These are phyloP conservation scores for Daldinia caldariorum DNA, from an alignment of 495 filamentous ascomycete genomes.

Conservation along the genomic window DNA sequence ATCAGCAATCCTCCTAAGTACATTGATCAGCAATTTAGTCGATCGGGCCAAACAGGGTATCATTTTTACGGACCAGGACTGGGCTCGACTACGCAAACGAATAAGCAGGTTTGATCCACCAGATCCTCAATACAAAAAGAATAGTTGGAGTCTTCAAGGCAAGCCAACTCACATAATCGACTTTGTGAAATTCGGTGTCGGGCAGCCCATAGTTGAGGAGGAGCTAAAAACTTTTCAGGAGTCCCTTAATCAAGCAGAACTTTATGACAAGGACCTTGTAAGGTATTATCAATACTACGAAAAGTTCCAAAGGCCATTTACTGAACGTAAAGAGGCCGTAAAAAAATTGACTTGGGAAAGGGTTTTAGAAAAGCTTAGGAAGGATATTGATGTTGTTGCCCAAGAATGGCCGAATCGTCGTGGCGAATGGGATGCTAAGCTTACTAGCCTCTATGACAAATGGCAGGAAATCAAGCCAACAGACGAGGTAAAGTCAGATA, in stretches of 20 bases:
- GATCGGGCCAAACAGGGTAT: conserved; percentile 84
- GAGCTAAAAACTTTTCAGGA: conserved; percentile 58
- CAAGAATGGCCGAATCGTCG: conserved; percentile 47
- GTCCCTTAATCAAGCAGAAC: conserved; percentile 32
- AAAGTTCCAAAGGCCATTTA: conserved; percentile 23
- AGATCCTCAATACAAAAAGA: conserved; percentile 54
- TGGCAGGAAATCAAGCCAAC: conserved; percentile 58
- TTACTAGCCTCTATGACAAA: conserved; percentile 54
- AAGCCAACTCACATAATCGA: conserved; percentile 73
- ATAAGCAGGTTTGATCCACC: conserved; percentile 48
- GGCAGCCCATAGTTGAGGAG: conserved; percentile 59
- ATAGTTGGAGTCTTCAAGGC: conserved; percentile 48
- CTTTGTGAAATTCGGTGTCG: conserved; percentile 72
- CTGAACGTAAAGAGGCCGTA: conserved; percentile 33
- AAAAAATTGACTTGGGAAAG: conserved; percentile 39
- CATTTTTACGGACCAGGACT: conserved; percentile 68
- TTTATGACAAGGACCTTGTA: conserved; percentile 44
- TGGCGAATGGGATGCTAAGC: conserved; percentile 52
- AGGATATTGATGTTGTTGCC: conserved; percentile 47
- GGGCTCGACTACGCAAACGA: conserved; percentile 59
- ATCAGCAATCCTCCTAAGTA: conserved; percentile 67
- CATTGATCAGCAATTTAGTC: conserved; percentile 79
- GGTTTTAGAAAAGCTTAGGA: conserved; percentile 50
- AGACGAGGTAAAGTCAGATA: conserved; percentile 46
- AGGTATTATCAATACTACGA: conserved; percentile 40